Base-by-base conservation (phyloP, 768 basidiomycete species). In the Lactifluus volemus region DNA sequence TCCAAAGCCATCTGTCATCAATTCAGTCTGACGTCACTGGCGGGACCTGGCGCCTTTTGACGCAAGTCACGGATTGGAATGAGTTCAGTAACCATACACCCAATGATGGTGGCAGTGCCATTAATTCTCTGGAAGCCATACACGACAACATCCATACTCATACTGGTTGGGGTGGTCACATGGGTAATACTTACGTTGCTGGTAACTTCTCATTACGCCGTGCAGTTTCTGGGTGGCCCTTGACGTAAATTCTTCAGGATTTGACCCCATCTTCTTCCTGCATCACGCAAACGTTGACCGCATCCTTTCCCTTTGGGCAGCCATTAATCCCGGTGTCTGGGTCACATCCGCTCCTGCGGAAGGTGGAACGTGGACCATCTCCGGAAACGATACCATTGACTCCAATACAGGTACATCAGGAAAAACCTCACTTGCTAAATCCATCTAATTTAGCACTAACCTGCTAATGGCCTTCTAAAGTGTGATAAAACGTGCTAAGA, bases 201-300 rank as follows among this genome's bases (percentile, higher is more conserved):
- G 77, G 76, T 5, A 69, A 63, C 5, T 30, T 17, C 32, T 38
- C 34, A 32, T 77, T 79, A 32, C 34, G 79, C 79, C 78, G 60
- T 68, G 6, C 70, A 76, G 55, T 70, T 73, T 6, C 49, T n/a
- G 39, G 9, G 8, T 45, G 10, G 44, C 9, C 14, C 39, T 29
- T 61, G 36, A 61, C 34, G 14, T 6, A 6, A 19, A 19, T 72
- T 75, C 25, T 36, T 15, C 55, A 78, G 80, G 71, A 0, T 79
- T 80, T 60, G 81, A 82, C 65, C 79, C 80, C 0, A 76, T 81
- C 62, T 82, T 83, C 72, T 81, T 74, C 68, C 66, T 82, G 61
- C 82, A 82, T 63, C 81, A 83, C 65, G 63, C 68, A 60, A 79
- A 83, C 49, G 79, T 82, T 29, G 82, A 83, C 60, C 77, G 81